Evolutionary conservation across 805 yeast genomes (phyloP).

Genomic region (Candida hungchunana): DNA sequence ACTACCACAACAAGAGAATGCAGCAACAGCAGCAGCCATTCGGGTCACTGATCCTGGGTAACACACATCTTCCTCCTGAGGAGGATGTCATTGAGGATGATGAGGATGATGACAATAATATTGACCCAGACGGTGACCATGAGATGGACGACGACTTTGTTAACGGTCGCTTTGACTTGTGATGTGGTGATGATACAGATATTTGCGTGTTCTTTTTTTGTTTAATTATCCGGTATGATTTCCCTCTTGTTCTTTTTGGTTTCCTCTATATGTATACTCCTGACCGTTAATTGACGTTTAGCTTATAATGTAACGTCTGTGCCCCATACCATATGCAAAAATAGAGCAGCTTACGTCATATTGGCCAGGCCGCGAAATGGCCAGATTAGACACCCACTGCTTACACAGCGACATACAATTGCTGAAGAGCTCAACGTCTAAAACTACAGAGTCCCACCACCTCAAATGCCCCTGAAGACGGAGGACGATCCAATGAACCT

Average conservation of each 20-base stretch:
- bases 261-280: too few relatives aligned
- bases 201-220: not conserved
- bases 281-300: too few relatives aligned
- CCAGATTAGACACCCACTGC: too few relatives aligned
- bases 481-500: too few relatives aligned
- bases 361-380: too few relatives aligned
- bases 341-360: too few relatives aligned
- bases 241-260: not conserved
- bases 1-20: conserved; percentile 48
- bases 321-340: too few relatives aligned
- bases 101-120: conserved; percentile 47
- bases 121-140: conserved; percentile 44
- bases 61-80: conserved; percentile 75
- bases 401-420: too few relatives aligned
- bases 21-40: conserved; percentile 33
- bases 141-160: conserved; percentile 80
- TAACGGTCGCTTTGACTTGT: conserved; percentile 85
- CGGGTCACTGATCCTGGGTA: conserved; percentile 75
- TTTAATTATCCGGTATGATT: not conserved
- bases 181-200: conserved; percentile 10
- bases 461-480: too few relatives aligned
- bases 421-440: too few relatives aligned
- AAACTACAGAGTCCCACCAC: too few relatives aligned
- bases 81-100: conserved; percentile 81
- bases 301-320: too few relatives aligned